Conservation (phyloP, 176 grass and related monocot genomes). For the Carex kokanica region DNA sequence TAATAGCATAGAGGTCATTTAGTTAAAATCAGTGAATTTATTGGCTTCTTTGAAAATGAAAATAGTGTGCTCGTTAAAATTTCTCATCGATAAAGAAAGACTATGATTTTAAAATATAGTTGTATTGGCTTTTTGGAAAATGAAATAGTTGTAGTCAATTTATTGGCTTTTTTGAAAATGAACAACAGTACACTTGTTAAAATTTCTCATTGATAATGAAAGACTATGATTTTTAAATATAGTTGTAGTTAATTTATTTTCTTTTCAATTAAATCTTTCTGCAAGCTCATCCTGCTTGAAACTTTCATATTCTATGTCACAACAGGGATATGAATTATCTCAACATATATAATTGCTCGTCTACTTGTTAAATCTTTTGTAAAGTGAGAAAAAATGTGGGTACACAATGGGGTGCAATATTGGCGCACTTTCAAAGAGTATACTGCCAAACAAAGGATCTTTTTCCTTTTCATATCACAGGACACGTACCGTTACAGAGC, state of each 20-base stretch:
- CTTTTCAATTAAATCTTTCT: neutral
- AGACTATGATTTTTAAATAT: neutral
- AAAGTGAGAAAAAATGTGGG: neutral
- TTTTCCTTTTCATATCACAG: slow-evolving; percentile 23
- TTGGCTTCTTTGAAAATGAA: neutral
- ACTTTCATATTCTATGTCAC: neutral
- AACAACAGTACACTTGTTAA: neutral
- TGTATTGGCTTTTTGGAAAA: neutral
- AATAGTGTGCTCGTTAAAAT: neutral
- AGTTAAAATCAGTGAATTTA: neutral
- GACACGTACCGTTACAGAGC: slow-evolving; percentile 18
- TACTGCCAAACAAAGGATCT: slow-evolving; percentile 3
- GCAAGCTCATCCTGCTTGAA: neutral
- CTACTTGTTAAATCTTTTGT: neutral
- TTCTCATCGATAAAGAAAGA: neutral
- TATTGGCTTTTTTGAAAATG: neutral
- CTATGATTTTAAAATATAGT: neutral
- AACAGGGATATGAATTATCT: neutral
- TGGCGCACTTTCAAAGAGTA: neutral
- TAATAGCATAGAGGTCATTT: neutral
- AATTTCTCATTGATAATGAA: neutral
- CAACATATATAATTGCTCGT: neutral
- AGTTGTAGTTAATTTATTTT: neutral
- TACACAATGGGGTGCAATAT: slow-evolving; percentile 4
- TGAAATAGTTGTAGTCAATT: neutral